Percentiles rank a stretch among this genome's conserved stretches.
Conservation (phyloP, 1,284 basidiomycete species). For the Ganoderma sinense region DNA sequence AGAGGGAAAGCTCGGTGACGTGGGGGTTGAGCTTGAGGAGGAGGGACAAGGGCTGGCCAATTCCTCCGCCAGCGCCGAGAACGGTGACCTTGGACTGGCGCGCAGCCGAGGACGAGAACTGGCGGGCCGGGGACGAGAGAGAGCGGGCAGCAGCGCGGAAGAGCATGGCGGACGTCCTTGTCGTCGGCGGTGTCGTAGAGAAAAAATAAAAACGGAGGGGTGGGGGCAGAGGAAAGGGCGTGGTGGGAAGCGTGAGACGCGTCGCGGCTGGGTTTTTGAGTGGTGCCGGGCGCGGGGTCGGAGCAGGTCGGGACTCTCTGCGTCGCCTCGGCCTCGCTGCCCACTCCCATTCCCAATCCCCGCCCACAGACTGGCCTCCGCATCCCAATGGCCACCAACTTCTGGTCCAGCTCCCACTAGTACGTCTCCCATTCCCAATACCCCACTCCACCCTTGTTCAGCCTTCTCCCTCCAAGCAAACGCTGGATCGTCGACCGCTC, state of each 20-base stretch:
- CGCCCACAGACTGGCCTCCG: slow-evolving; percentile 1
- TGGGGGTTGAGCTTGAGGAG: slow-evolving; percentile 88
- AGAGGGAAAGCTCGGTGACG: slow-evolving; percentile 81
- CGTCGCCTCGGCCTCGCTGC: not conserved
- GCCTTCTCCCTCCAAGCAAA: slow-evolving; percentile 58
- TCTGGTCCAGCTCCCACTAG: slow-evolving; percentile 80
- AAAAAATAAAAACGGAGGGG: slow-evolving; percentile 17
- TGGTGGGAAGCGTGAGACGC: not conserved
- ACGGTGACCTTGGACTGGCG: slow-evolving; percentile 87
- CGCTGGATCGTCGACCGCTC: slow-evolving; percentile 90
- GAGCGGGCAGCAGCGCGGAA: slow-evolving; percentile 61
- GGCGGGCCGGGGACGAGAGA: slow-evolving; percentile 56
- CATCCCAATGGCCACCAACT: slow-evolving; percentile 71
- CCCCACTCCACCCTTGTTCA: not conserved
- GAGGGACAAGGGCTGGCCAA: slow-evolving; percentile 91
- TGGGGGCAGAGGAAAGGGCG: slow-evolving; percentile 22
- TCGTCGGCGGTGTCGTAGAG: slow-evolving; percentile 22
- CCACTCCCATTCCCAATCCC: not conserved
- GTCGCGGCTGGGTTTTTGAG: slow-evolving; percentile 24
- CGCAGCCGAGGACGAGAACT: slow-evolving; percentile 82
- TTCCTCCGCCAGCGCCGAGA: slow-evolving; percentile 92
- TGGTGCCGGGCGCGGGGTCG: slow-evolving; percentile 19
- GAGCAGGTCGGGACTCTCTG: slow-evolving; percentile 29
- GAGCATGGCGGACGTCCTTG: slow-evolving; percentile 52
- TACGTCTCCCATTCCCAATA: slow-evolving; percentile 46